Percentiles rank a stretch among this genome's conserved stretches.
Conservation (phyloP, 2,329 filamentous ascomycete genomes). For the Parasarocladium wereldwijsianum region DNA sequence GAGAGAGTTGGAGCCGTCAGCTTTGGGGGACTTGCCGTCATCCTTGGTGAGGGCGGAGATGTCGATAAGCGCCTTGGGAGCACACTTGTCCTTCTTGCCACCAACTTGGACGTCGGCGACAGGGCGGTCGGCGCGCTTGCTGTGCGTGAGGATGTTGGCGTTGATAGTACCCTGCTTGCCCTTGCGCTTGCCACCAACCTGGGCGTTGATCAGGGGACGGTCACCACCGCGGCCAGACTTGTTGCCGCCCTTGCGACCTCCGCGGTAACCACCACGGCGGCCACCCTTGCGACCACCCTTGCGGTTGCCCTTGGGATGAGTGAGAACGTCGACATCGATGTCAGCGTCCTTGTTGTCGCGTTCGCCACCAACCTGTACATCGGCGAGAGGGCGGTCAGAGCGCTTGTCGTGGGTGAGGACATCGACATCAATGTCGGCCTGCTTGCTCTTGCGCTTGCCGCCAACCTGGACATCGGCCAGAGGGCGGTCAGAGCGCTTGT, state of each 20-base stretch:
- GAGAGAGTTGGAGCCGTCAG: not conserved
- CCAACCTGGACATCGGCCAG: constrained; percentile 8
- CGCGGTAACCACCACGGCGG: no score
- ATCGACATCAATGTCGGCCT: constrained; percentile 5
- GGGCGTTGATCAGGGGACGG: not conserved
- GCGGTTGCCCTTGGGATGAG: not conserved
- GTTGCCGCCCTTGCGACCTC: no score
- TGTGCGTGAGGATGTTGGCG: no score
- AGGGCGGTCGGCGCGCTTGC: constrained; percentile 3
- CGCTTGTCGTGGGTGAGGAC: not conserved
- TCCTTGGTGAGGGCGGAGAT: constrained; percentile 3
- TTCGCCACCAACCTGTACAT: constrained; percentile 1
- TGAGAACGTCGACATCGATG: constrained; percentile 2
- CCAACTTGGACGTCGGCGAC: not conserved
- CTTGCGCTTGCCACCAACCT: not conserved
- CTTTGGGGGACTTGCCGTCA: constrained; percentile 1
- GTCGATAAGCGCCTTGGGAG: constrained; percentile 2
- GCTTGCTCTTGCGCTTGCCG: constrained; percentile 7
- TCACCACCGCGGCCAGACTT: no score
- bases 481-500: constrained; percentile 1
- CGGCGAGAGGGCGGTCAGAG: not conserved
- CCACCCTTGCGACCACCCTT: no score
- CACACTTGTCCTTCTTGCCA: constrained; percentile 2
- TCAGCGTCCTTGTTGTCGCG: not conserved
- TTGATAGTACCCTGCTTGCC: constrained; percentile 1